Conservation (phyloP, 805 yeast genomes). For the Tetrapisispora iriomotensis region DNA sequence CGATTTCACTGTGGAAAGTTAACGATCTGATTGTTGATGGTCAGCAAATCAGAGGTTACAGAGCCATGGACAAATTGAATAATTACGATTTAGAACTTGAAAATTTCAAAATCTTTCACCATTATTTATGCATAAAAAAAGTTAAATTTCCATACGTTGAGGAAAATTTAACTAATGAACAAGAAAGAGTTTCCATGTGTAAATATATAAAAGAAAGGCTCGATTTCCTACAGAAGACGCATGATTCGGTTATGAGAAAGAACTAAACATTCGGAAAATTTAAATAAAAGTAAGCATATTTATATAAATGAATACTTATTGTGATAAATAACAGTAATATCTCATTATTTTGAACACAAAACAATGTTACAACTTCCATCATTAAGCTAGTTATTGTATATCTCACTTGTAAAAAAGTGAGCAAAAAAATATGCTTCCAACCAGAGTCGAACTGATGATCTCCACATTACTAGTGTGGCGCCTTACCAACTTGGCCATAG, state of each 20-base stretch:
- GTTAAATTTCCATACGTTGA: slow-evolving; percentile 16
- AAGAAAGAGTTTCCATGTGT: slow-evolving; percentile 17
- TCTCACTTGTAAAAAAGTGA: too few relatives aligned
- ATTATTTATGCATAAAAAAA: slow-evolving; percentile 13
- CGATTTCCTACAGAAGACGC: slow-evolving; percentile 15
- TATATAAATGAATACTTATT: not conserved
- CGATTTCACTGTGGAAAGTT: slow-evolving; percentile 18
- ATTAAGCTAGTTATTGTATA: too few relatives aligned
- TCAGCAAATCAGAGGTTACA: slow-evolving; percentile 19
- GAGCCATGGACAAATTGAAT: slow-evolving; percentile 12
- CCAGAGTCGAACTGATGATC: slow-evolving; percentile 76
- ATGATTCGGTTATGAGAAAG: slow-evolving; percentile 11
- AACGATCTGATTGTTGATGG: slow-evolving; percentile 18
- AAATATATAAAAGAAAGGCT: slow-evolving; percentile 17
- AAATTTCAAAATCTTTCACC: slow-evolving; percentile 17
- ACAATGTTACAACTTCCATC: too few relatives aligned
- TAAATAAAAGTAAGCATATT: not conserved
- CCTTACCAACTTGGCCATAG: slow-evolving; percentile 69
- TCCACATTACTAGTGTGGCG: slow-evolving; percentile 85
- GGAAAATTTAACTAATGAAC: slow-evolving; percentile 9
- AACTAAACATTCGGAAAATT: not conserved
- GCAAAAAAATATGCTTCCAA: slow-evolving; percentile 42
- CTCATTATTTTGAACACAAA: too few relatives aligned
- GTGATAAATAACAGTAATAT: not conserved
- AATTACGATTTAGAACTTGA: slow-evolving; percentile 22